Base-by-base conservation (phyloP, 345 rosid species). In the Syzygium aromaticum region DNA sequence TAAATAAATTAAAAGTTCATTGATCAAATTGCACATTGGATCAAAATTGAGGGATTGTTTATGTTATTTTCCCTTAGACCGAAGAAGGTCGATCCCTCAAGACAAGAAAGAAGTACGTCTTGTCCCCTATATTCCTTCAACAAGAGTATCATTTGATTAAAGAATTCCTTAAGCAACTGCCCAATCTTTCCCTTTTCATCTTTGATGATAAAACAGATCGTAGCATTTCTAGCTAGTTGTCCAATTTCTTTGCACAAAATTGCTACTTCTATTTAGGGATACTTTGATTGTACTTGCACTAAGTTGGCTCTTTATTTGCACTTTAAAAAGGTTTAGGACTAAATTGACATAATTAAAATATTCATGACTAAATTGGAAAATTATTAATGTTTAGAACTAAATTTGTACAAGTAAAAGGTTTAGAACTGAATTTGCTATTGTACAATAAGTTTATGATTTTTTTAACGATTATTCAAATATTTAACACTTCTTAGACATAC, bases 331-430 rank as follows among this genome's bases (percentile, higher is more conserved):
- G 43, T 40, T 40, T 40, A 40, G 5, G 43, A 4, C 5, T 4
- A 40, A 40, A 4, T 40, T 40, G 43, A 40, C 6, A 40, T 6
- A 40, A 40, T 40, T 40, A 40, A 40, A 40, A 40, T 40, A 40
- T 40, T 40, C 5, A 40, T 5, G 43, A 40, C 5, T 4, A 40
- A 57, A 57, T 2, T 11, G 3, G 0, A 3, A 57, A 57, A 57
- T 0, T 0, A 0, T 57, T 10, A 57, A 57, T 1, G 0, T 25
- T 57, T 57, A 57, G 0, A 3, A 25, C 0, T 11, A 0, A 56
- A 57, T 0, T 51, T 4, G 15, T 15, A 51, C 4, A 51, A 51
- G 1, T 51, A 51, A 51, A 51, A 51, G 1, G 52, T 51, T 51
- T 51, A 51, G 15, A 3, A 51, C 13, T 12, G 14, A 51, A 51